Evolutionary conservation across 352 stramenopile species (phyloP).

Genomic region (Pythium volutum): DNA sequence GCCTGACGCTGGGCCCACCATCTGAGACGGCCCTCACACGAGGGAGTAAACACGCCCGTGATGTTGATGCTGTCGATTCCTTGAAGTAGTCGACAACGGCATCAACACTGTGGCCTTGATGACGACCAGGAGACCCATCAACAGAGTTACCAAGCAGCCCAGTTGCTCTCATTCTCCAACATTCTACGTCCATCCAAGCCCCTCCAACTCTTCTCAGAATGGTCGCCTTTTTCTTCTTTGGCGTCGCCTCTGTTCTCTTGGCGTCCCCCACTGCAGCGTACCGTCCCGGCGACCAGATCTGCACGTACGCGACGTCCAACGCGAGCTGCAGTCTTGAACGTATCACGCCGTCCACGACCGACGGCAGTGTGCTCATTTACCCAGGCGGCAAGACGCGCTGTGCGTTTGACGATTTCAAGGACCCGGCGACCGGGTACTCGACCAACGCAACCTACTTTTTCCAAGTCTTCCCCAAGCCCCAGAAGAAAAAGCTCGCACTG

Average conservation of each 20-base stretch:
- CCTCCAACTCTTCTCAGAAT: not conserved
- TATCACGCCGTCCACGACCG: constrained; percentile 25
- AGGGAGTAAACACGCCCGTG: no score
- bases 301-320: not conserved
- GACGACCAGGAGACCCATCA: no score
- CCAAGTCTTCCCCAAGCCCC: constrained; percentile 43
- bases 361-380: constrained; percentile 44
- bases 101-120: no score
- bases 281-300: constrained; percentile 17
- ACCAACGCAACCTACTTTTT: constrained; percentile 42
- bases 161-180: constrained; percentile 13
- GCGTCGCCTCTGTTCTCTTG: not conserved
- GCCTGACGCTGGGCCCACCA: no score
- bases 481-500: constrained; percentile 48
- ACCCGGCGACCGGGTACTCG: constrained; percentile 29
- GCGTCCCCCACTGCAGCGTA: not conserved
- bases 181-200: not conserved
- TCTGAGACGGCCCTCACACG: no score
- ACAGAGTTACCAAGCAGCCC: no score
- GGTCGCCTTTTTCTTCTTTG: not conserved
- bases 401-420: constrained; percentile 39
- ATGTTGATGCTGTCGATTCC: no score
- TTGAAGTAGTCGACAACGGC: no score
- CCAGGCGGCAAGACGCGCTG: constrained; percentile 45
- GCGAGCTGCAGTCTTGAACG: not conserved